These are phyloP conservation scores for Lycium barbarum DNA, from an alignment of 257 asterid genomes.

Conservation along the genomic window DNA sequence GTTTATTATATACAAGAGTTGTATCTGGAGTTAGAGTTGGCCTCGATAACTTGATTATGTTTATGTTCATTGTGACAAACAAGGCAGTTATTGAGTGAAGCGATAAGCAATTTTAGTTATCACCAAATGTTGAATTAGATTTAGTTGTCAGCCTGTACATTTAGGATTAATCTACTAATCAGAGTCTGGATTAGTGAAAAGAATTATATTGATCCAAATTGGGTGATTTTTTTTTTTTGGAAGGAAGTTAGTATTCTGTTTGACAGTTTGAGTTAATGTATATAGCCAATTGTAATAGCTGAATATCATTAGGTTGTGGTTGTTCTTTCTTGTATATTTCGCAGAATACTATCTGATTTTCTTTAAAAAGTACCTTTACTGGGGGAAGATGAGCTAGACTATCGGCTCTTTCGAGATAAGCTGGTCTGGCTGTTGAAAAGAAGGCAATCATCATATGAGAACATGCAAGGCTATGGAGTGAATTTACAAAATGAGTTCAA, in stretches of 20 bases:
- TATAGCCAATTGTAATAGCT: no score
- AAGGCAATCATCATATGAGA: no score
- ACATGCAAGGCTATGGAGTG: no score
- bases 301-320: no score
- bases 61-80: neutral
- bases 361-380: neutral
- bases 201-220: no score
- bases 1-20: neutral
- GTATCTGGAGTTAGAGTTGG: neutral
- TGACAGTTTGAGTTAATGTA: neutral
- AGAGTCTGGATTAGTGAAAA: neutral
- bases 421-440: neutral
- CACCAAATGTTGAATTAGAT: neutral
- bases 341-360: no score
- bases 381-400: neutral
- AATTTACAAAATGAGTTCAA: no score
- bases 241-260: neutral
- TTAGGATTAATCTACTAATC: neutral
- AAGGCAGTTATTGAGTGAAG: neutral
- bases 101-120: neutral
- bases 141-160: neutral
- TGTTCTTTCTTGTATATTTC: no score
- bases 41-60: neutral
- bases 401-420: neutral
- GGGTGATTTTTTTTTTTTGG: no score